Base-by-base conservation (phyloP, 2,329 filamentous ascomycete genomes). In the Meredithiella fracta region DNA sequence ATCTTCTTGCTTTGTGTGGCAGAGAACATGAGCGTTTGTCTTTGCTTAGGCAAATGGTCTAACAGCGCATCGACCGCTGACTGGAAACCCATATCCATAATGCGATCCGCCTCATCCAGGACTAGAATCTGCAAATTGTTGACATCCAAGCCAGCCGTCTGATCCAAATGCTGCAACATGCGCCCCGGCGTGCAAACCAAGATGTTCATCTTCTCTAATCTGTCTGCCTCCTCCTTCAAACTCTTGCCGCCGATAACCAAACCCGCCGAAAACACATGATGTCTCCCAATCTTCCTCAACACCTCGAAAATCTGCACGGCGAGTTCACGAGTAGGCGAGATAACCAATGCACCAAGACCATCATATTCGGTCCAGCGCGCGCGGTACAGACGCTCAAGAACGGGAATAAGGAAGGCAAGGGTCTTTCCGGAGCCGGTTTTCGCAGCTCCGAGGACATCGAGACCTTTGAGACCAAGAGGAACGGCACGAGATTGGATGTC, bases 271-370 rank as follows among this genome's bases (percentile, higher is more conserved):
- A 97, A 96, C 59, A 80, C 76, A 67, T 98, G 91, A 58, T 91
- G 82, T 57, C 86, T 79, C 47, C 92, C 92, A 58, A 98, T 80
- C 67, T 94, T 95, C 60, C 87, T 78, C 63, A 98, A 70, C 0
- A 97, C 91, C 58, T 96, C 86, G 65, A 97, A 98, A 60, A 95
- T 98, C 68, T 98, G 92, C 40, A 94, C 92, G 0, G 92, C 91
- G 56, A 98, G 75, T 70, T 98, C 92, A 65, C 92, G 83, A 6
- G 92, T 98, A 0, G 92, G 92, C 0, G 90, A 91, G 55, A 98
- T 83, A 61, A 98, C 87, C 60, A 98, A 77, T 3, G 92, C 92
- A 7, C 91, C 91, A 29, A 98, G 74, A 0, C 92, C 92, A 69
- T 98, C 92, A 62, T 82, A 77, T 63, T 94, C 86, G 15, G 92